A percentile compares a stretch with the other conserved stretches of the same genome.
phyloP scores from a whole-genome alignment of 179 eudicot species.

The Actinidia arguta region DNA sequence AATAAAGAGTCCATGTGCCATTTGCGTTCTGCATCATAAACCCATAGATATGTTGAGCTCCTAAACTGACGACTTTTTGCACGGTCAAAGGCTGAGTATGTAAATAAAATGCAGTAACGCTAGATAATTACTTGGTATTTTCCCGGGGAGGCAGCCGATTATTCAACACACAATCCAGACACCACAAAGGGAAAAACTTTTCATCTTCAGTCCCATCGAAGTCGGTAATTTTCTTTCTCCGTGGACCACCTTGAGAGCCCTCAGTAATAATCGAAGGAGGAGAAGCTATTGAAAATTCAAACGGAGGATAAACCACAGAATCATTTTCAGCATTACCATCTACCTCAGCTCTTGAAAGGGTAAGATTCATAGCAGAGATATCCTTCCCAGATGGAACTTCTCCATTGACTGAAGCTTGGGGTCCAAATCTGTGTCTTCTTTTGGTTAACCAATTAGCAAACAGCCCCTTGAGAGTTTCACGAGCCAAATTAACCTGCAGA shows the following conservation, averaged over 20 bases:
- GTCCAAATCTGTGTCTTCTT: slow-evolving; percentile 76
- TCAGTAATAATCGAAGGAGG: slow-evolving; percentile 97
- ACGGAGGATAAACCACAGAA: slow-evolving; percentile 77
- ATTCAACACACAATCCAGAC: slow-evolving; percentile 88
- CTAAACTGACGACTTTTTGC: neutral
- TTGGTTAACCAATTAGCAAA: slow-evolving; percentile 82
- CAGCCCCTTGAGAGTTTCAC: slow-evolving; percentile 96
- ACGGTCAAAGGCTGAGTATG: neutral
- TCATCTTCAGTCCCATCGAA: slow-evolving; percentile 96
- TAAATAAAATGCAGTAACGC: neutral
- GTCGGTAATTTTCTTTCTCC: slow-evolving; percentile 93
- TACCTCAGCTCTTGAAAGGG: slow-evolving; percentile 71
- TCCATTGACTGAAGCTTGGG: slow-evolving; percentile 78
- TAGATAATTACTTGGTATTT: slow-evolving; percentile 81
- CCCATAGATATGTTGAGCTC: neutral
- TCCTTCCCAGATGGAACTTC: slow-evolving; percentile 77
- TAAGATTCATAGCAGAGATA: slow-evolving; percentile 51
- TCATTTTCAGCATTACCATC: slow-evolving; percentile 85
- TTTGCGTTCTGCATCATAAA: no score
- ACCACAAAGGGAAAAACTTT: slow-evolving; percentile 95
- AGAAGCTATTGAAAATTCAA: slow-evolving; percentile 76
- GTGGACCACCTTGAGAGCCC: slow-evolving; percentile 93
- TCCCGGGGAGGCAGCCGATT: slow-evolving; percentile 97
- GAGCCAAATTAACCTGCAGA: slow-evolving; percentile 87
- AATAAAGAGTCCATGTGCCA: no score